A percentile compares a stretch with the other conserved stretches of the same genome.
These are phyloP conservation scores for Nannochloropsis salina DNA, from an alignment of 108 stramenopile genomes.

Conservation along the genomic window DNA sequence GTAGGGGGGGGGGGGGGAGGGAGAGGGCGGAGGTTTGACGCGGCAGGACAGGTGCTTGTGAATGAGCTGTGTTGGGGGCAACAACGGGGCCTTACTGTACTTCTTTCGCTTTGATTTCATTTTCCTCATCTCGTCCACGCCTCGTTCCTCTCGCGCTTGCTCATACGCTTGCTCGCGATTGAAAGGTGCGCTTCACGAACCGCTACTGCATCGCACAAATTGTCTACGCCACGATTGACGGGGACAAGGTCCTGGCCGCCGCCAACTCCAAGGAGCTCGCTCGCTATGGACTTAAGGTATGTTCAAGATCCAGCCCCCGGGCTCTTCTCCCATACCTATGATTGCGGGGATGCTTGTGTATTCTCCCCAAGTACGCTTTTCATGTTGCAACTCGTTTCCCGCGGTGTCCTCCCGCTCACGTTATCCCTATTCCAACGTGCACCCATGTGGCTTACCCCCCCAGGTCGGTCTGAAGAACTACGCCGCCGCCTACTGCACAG, in stretches of 20 bases:
- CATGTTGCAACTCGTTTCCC: not conserved
- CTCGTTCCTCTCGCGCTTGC: no score
- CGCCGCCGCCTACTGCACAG: constrained; percentile 99
- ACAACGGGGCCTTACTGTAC: no score
- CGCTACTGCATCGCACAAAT: constrained; percentile 85
- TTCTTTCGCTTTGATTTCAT: no score
- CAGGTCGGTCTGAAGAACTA: constrained; percentile 97
- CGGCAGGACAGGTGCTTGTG: no score
- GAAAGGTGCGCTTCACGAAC: constrained; percentile 35
- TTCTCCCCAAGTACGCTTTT: not conserved
- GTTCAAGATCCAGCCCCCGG: not conserved
- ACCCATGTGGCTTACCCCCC: not conserved
- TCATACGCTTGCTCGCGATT: no score
- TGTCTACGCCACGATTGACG: constrained; percentile 86
- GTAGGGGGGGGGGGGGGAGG: no score
- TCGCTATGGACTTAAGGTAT: constrained; percentile 73
- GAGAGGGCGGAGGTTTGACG: constrained; percentile 70
- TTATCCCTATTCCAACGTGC: not conserved
- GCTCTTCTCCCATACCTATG: not conserved
- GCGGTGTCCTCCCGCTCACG: not conserved
- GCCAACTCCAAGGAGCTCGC: constrained; percentile 84
- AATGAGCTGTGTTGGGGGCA: no score
- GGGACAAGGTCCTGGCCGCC: constrained; percentile 77
- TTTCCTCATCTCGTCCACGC: no score
- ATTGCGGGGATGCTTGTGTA: not conserved